These are phyloP conservation scores for Coniochaeta sp. DNA, from an alignment of 2,329 filamentous ascomycete genomes.

Conservation along the genomic window DNA sequence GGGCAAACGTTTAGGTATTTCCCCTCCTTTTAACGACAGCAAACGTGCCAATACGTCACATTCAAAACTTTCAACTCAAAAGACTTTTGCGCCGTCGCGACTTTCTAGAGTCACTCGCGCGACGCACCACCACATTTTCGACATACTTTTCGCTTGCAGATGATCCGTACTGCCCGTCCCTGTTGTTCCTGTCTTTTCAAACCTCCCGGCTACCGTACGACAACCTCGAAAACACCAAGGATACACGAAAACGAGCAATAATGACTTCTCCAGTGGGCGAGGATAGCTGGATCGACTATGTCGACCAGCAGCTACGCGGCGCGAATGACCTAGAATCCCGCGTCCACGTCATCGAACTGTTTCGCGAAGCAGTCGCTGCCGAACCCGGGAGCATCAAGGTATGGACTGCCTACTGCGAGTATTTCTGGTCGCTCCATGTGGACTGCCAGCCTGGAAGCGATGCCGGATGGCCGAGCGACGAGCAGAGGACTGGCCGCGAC, in stretches of 20 bases:
- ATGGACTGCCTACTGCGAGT: conserved; percentile 74
- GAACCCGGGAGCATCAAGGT: conserved; percentile 68
- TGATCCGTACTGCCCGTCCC: background rate
- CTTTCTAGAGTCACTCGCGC: too few relatives aligned
- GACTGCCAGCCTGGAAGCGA: conserved; percentile 50
- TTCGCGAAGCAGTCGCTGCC: conserved; percentile 60
- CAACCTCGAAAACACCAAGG: background rate
- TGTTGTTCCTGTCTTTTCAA: background rate
- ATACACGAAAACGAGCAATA: background rate
- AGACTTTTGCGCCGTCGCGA: background rate
- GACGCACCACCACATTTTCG: too few relatives aligned
- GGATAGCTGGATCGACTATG: conserved; percentile 69
- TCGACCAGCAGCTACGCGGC: conserved; percentile 62
- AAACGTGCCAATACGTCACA: background rate
- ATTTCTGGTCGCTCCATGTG: conserved; percentile 64
- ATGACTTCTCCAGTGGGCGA: conserved; percentile 55
- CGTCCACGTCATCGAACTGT: conserved; percentile 64
- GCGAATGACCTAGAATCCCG: conserved; percentile 58
- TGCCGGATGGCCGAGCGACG: conserved; percentile 56
- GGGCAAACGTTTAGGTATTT: background rate
- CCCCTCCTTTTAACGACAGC: background rate
- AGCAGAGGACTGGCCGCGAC: conserved; percentile 61
- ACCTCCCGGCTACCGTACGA: background rate
- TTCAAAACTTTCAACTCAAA: background rate
- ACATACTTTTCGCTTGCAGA: background rate